Base-by-base conservation (phyloP, 176 grass and related monocot species). In the Alopecurus myosuroides region DNA sequence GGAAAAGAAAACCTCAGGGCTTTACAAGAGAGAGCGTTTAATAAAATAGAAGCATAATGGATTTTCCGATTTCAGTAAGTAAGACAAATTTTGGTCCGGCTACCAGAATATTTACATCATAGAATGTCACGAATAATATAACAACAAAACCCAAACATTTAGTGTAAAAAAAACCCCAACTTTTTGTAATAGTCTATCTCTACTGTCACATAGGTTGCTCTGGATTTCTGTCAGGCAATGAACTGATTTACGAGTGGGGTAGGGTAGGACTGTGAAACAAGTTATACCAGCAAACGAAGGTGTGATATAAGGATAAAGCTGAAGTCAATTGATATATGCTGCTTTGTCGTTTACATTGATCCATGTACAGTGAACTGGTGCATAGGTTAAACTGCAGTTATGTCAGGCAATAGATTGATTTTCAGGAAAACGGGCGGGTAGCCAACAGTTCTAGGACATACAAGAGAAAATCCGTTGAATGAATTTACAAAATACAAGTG, bases 41-140 rank as follows among this genome's bases (percentile, higher is more conserved):
- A 36, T 13, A 64, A 12, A 20, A 41, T 9, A 28, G 14, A 28
- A 48, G 39, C 12, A 58, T 9, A 81, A 87, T 29, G 25, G 45
- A 75, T 5, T 61, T 60, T 52, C 50, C 18, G 26, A 78, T 28
- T 80, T 70, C 18, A 31, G 3, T 35, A 67, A 34, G 23, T 12
- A 66, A 40, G 69, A 70, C 28, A 63, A 74, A 78, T 8, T 9
- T 30, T 52, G n/a, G 23, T n/a, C 44, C 46, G 31, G 31, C 7
- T 62, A 61, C 76, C 55, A 40, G 36, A 62, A 52, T 75, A 81
- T 81, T 22, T 84, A 44, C 19, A 72, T 42, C 36, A 35, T 52
- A 36, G 26, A 25, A 41, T 78, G 45, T 17, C 11, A 30, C 70
- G 22, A 39, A 70, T 60, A 82, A 20, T 36, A 12, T 18, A 35